A percentile compares a stretch with the other conserved stretches of the same genome.
Conservation (phyloP, 306 rosid genomes). For the Malus sieversii region DNA sequence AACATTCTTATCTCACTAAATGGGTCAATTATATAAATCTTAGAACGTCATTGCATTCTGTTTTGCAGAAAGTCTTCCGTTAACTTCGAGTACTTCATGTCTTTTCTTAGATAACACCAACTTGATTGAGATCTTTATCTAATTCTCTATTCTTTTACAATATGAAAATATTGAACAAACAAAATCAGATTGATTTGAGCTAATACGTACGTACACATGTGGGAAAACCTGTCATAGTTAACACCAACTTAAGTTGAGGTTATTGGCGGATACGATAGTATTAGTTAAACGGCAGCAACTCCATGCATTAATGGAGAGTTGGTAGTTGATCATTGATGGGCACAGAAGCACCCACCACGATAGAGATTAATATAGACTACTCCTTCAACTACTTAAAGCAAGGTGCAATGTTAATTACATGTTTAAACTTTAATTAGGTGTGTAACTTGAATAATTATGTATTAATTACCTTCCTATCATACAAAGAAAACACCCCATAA, state of each 20-base stretch:
- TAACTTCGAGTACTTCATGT: too few species aligned
- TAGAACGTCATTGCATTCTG: too few species aligned
- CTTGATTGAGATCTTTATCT: too few species aligned
- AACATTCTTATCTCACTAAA: too few species aligned
- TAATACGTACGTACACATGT: background rate
- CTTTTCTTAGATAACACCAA: too few species aligned
- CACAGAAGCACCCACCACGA: constrained; percentile 13
- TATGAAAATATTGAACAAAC: too few species aligned
- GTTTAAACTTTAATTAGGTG: background rate
- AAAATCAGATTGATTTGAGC: too few species aligned
- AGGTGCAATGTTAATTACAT: background rate
- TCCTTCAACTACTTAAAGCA: background rate
- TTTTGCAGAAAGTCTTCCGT: too few species aligned
- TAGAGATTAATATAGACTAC: background rate
- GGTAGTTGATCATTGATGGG: background rate
- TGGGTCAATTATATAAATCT: too few species aligned
- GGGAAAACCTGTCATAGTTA: background rate
- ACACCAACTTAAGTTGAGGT: constrained; percentile 5
- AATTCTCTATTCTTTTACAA: too few species aligned
- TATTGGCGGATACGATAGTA: background rate
- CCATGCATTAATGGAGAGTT: constrained; percentile 21
- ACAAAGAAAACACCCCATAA: background rate
- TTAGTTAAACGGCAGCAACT: constrained; percentile 12
- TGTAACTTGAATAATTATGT: background rate
- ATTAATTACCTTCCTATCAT: background rate